Base-by-base conservation (phyloP, 2,329 filamentous ascomycete species). In the Monosporascus cannonballus region DNA sequence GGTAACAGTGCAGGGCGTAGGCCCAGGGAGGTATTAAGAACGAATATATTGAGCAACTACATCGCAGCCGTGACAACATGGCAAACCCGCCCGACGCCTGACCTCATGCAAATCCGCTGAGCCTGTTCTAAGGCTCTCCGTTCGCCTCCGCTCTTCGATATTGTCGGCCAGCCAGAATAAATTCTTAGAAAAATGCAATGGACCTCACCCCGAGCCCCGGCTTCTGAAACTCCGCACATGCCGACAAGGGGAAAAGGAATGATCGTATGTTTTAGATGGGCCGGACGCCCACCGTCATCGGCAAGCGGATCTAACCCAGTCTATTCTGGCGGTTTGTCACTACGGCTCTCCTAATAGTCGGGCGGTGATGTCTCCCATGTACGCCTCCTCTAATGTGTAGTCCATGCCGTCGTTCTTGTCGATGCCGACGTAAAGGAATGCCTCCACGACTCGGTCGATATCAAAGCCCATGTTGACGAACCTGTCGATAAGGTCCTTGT, bases 401-500 rank as follows among this genome's bases (percentile, higher is more conserved):
- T 94, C 88, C 59, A 86, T 76, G 0, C 91, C 91, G 25, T 79
- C 81, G 60, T 87, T 90, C 18, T 82, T 81, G 57, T 93, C 89
- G 59, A 96, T 92, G 6, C 89, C 88, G 7, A 94, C 85, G 55
- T 81, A 88, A 50, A 86, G 79, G 64, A 96, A 96, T 0, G 90
- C 89, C 9, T 87, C 81, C 0, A 96, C 90, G 1, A 97, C 90
- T n/a, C 81, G 79, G 48, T 92, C 88, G 2, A 96, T 80, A 52
- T 90, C 85, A 62, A 97, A 97, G 11, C 93, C 93, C 93, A 97
- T 97, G 62, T 77, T 81, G 17, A 89, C 84, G 62, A 97, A 97
- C 4, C 87, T 81, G 64, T 94, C 85, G 58, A 97, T 83, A 41
- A 96, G 77, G 34, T 87, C 80, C 64, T 86, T 87, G 71, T 91